Conservation (phyloP, 768 basidiomycete genomes). For the Lentinula detonsa region DNA sequence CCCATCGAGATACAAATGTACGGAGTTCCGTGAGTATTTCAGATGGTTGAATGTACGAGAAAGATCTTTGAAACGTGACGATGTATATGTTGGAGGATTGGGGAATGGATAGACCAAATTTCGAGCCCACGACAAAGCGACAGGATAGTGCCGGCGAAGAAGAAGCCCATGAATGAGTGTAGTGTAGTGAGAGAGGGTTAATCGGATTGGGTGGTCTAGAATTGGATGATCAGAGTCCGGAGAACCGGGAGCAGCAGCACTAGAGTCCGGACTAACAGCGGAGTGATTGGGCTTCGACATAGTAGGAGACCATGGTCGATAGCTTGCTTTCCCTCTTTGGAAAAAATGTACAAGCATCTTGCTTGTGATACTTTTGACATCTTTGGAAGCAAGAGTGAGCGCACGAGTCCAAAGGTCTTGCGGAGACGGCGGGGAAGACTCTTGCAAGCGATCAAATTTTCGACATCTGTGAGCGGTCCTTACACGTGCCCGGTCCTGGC, state of each 20-base stretch:
- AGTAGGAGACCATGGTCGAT: not conserved
- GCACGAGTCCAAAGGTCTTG: conserved; percentile 4
- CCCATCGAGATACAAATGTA: not conserved
- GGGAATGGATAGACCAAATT: not conserved
- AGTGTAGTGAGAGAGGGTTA: conserved; percentile 3
- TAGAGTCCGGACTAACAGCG: not conserved
- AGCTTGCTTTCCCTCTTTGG: not conserved
- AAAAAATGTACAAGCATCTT: not conserved
- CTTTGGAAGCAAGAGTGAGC: not conserved
- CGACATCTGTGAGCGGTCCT: too few relatives aligned
- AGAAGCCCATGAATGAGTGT: conserved; percentile 1
- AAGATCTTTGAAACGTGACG: not conserved
- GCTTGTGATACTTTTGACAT: not conserved
- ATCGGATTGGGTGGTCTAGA: not conserved
- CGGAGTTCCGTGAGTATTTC: not conserved
- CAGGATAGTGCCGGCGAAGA: conserved; percentile 2
- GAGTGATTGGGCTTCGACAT: not conserved
- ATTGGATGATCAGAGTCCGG: not conserved
- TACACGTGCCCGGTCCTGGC: not conserved
- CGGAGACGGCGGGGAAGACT: not conserved
- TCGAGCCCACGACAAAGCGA: not conserved
- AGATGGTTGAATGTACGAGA: not conserved
- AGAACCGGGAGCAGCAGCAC: not conserved
- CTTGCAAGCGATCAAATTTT: not conserved
- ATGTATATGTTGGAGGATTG: not conserved